A percentile compares a stretch with the other conserved stretches of the same genome.
These are phyloP conservation scores for Alternaria sp. DNA, from an alignment of 2,329 filamentous ascomycete species.

Conservation along the genomic window DNA sequence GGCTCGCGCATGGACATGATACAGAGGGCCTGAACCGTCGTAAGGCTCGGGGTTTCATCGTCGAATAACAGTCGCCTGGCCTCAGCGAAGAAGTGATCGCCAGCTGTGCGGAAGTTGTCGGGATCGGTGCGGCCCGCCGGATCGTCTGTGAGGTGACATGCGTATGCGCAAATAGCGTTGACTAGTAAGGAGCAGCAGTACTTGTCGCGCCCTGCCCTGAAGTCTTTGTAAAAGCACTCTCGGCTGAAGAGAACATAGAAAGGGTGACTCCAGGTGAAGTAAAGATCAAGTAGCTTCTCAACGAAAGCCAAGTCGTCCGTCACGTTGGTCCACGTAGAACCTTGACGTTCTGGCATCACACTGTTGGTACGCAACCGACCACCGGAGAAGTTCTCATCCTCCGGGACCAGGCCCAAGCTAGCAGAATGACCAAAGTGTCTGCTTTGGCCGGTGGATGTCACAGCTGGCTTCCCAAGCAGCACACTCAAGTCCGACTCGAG, in stretches of 20 bases:
- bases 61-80: conserved; percentile 67
- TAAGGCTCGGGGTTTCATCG: conserved; percentile 67
- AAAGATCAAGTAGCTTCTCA: conserved; percentile 69
- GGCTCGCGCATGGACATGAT: conserved; percentile 80
- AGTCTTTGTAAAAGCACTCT: conserved; percentile 74
- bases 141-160: conserved; percentile 73
- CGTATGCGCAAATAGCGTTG: conserved; percentile 71
- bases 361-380: conserved; percentile 22
- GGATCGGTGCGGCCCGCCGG: conserved; percentile 70
- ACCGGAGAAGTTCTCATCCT: conserved; percentile 44
- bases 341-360: conserved; percentile 25
- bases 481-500: conserved; percentile 49
- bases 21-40: conserved; percentile 77
- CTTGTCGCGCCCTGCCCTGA: conserved; percentile 65
- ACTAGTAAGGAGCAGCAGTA: conserved; percentile 74
- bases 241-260: conserved; percentile 77
- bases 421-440: conserved; percentile 51
- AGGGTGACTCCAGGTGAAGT: conserved; percentile 77
- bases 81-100: conserved; percentile 79
- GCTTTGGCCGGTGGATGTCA: conserved; percentile 45
- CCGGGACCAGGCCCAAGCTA: conserved; percentile 46
- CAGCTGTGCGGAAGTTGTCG: conserved; percentile 69
- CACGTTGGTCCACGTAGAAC: conserved; percentile 66
- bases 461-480: conserved; percentile 48
- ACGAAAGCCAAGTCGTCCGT: conserved; percentile 67